Base-by-base conservation (phyloP, 257 asterid species). In the Forsythia viridissima region DNA sequence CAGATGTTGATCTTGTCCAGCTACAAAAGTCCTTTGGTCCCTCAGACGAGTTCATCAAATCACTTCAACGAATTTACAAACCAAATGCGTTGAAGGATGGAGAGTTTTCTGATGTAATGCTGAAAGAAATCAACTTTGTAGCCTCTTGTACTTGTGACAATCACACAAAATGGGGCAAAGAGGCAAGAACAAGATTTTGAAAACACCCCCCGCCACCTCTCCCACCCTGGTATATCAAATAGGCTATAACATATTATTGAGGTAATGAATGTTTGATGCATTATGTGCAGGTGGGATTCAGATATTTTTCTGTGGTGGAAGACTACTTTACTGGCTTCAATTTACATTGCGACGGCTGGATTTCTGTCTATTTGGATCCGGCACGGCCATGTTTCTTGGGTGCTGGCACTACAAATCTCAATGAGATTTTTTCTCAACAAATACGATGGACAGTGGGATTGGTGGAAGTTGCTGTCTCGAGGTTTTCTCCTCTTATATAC, bases 321-420 rank as follows among this genome's bases (percentile, higher is more conserved):
- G 94, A 90, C 70, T 69, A 76, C 81, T 81, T 84, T 16, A 88
- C 94, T 44, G 78, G 88, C 63, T 79, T 87, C 30, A 71, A 77
- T n/a, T 65, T 88, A 72, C 92, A 88, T 80, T 84, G 92, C 72
- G 80, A 52, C 71, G 94, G 94, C 18, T 89, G 94, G 92, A 90
- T 10, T 12, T 84, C 94, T 0, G 88, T 88, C 59, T 80, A 41
- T 13, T 21, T 71, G 30, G 83, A 87, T 69, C 92, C 94, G 0
- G 42, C 42, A 21, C 77, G 76, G 52, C 86, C 91, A 6, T 85
- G 88, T 66, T 88, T 88, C 84, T 75, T 85, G 81, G 94, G 94
- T 21, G 75, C 84, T 46, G 76, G 81, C 15, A 82, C 92, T 7
- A 85, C 88, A 13, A 88, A 78, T 65, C 71, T 90, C 72, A 84